Evolutionary conservation across 768 basidiomycete species (phyloP).

Genomic region (Suillus americanus): DNA sequence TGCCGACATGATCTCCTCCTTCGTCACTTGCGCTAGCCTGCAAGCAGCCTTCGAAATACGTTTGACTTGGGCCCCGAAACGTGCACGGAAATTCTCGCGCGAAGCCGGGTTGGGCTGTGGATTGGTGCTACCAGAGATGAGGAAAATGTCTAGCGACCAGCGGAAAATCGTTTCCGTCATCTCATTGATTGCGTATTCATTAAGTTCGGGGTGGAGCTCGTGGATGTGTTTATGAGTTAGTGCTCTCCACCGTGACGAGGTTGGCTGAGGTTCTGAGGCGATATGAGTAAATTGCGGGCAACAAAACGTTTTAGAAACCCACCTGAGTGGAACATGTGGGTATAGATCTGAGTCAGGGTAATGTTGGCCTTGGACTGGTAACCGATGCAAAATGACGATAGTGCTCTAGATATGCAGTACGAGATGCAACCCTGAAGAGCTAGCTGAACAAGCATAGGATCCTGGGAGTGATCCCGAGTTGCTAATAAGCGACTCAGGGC

Average conservation of each 20-base stretch:
- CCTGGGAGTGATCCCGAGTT: slow-evolving; percentile 67
- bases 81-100: slow-evolving; percentile 41
- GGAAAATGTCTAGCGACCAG: slow-evolving; percentile 68
- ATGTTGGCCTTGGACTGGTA: slow-evolving; percentile 70
- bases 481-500: slow-evolving; percentile 61
- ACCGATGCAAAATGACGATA: slow-evolving; percentile 73
- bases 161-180: slow-evolving; percentile 73
- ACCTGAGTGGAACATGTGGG: slow-evolving; percentile 57
- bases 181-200: slow-evolving; percentile 67
- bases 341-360: slow-evolving; percentile 60
- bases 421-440: slow-evolving; percentile 72
- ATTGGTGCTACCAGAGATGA: slow-evolving; percentile 58
- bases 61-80: slow-evolving; percentile 60
- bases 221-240: slow-evolving; percentile 71
- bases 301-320: slow-evolving; percentile 17
- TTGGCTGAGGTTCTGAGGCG: slow-evolving; percentile 67
- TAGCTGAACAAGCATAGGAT: slow-evolving; percentile 74
- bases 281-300: slow-evolving; percentile 16
- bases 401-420: slow-evolving; percentile 63
- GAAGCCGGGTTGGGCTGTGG: slow-evolving; percentile 39
- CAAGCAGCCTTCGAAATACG: slow-evolving; percentile 66
- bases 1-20: slow-evolving; percentile 77
- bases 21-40: slow-evolving; percentile 59
- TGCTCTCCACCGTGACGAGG: slow-evolving; percentile 75
- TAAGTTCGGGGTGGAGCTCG: slow-evolving; percentile 61